Base-by-base conservation (phyloP, 2,329 filamentous ascomycete genomes). In the Chalaropsis ovoidea region DNA sequence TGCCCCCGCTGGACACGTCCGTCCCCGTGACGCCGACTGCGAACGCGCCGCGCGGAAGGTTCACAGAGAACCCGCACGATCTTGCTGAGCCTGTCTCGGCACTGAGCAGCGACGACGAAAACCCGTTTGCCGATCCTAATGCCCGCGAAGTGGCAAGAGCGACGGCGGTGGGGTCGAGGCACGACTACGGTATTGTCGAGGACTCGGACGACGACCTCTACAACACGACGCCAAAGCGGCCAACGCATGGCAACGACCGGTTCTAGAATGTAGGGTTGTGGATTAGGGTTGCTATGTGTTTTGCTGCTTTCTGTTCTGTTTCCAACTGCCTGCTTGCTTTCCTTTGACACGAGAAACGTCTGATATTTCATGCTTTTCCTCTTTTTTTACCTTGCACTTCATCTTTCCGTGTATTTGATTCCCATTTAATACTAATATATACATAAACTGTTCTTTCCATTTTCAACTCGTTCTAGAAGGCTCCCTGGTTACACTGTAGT, bases 151-250 rank as follows among this genome's bases (percentile, higher is more conserved):
- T 69, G 7, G 68, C 65, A 47, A 70, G 67, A 27, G 67, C 67
- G 47, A 65, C 65, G 22, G 68, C 70, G 49, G 65, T 64, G 24
- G 67, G 70, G 63, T 69, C 69, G 39, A 70, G 68, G 2, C 54
- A 58, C 17, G 65, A 67, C 61, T 56, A 64, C 27, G 69, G 70
- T 15, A 63, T 65, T n/a, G 66, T 70, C 39, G 70, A 70, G 22
- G 69, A 69, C 7, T 72, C 74, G 45, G 73, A 75, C 43, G 75
- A 77, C 42, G 75, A 78, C 61, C 70, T 78, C 49, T 79, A 79
- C 65, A 74, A 76, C 54, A 71, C 75, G n/a, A 71, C 72, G 17
- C 71, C 73, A 22, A 77, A 74, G 69, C 63, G 63, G 52, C 11
- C 52, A 60, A 64, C 49, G n/a, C 27, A 39, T 1, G 45, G 42